phyloP scores from a whole-genome alignment of 768 basidiomycete genomes.

The Russula sp. region DNA sequence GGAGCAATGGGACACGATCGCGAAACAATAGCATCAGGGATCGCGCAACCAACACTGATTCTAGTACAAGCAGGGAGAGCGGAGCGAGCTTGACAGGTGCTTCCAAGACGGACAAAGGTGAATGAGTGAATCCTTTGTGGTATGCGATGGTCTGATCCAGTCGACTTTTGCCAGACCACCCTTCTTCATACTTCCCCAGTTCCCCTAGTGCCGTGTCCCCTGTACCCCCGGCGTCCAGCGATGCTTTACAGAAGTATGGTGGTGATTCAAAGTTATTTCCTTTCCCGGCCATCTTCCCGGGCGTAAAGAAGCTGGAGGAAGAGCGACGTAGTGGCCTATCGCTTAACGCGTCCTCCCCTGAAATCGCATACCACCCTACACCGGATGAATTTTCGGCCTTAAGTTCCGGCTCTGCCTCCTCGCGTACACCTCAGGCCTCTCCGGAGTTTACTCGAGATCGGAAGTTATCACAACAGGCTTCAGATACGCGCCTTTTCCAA shows the following conservation, averaged over 20 bases:
- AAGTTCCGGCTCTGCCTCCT: constrained; percentile 47
- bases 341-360: constrained; percentile 49
- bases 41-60: constrained; percentile 64
- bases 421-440: constrained; percentile 47
- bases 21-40: constrained; percentile 73
- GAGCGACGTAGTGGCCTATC: constrained; percentile 52
- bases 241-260: constrained; percentile 70
- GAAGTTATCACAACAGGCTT: constrained; percentile 63
- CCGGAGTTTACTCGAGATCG: constrained; percentile 56
- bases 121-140: neutral
- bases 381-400: constrained; percentile 46
- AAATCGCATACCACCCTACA: constrained; percentile 45
- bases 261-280: constrained; percentile 75
- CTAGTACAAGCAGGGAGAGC: constrained; percentile 31
- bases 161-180: constrained; percentile 15
- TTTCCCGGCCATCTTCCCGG: constrained; percentile 91
- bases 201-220: constrained; percentile 62
- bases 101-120: constrained; percentile 27
- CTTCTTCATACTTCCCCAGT: constrained; percentile 43
- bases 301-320: constrained; percentile 75
- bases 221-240: constrained; percentile 70
- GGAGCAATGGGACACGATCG: constrained; percentile 64
- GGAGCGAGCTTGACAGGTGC: constrained; percentile 31
- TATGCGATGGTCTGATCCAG: constrained; percentile 4
- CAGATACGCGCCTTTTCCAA: constrained; percentile 61